Base-by-base conservation (phyloP, 495 filamentous ascomycete genomes). In the Penicillium simplicissimum region DNA sequence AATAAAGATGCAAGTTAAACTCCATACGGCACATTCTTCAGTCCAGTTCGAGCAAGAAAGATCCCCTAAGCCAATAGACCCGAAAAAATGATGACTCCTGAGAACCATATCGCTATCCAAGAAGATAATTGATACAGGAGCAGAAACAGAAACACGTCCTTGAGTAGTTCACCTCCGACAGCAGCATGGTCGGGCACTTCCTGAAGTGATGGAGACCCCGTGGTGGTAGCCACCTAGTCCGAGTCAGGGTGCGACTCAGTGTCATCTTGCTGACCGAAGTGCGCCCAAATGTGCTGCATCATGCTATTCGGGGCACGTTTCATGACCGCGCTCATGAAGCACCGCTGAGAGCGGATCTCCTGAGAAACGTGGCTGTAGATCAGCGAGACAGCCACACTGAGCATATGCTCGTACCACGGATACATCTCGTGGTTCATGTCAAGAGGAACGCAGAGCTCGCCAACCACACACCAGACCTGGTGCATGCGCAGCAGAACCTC, bases 301-400 rank as follows among this genome's bases (percentile, higher is more conserved):
- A 64, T n/a, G 0, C 14, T 19, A 0, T 34, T 9, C 0, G 55
- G 48, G 31, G 42, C 33, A 8, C 58, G 33, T 0, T 34, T 2
- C 3, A 4, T n/a, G 9, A 55, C 7, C 17, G 21, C 13, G 7
- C 7, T 8, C 8, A 59, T 9, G 8, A 67, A 57, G 31, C 61
- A 64, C 6, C 7, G 13, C 1, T 36, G 8, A 11, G 61, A n/a
- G 1, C 61, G 62, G 1, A 67, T 21, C 11, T 38, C 21, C 8
- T 40, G 31, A 1, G 62, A 61, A 28, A 67, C 45, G 35, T 62
- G 52, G 33, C 28, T 17, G 8, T 54, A 67, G 21, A 67, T 62
- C 0, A 61, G n/a, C 0, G 35, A 45, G 5, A 61, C 14, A 2
- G 55, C 65, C 38, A 58, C 53, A 8, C 45, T 37, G 36, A 47